Base-by-base conservation (phyloP, 2,329 filamentous ascomycete genomes). In the Cladosporium sp. region DNA sequence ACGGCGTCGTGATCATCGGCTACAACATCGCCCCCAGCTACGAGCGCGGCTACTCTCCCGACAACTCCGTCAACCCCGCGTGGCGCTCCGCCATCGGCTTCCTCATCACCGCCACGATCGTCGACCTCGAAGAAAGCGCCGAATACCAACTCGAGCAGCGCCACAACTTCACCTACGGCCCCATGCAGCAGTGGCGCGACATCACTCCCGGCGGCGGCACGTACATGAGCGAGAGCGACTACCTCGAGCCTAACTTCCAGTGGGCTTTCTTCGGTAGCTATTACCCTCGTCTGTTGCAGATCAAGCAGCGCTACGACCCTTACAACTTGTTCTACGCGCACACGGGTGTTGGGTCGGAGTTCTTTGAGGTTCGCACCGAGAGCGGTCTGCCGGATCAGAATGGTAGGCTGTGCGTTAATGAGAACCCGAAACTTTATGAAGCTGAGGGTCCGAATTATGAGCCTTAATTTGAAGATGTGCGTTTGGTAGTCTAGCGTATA, bases 201-300 rank as follows among this genome's bases (percentile, higher is more conserved):
- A 58, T 78, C n/a, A 66, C 70, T 4, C 63, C 73, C 63, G 17
- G 69, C 63, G 24, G 69, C 65, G 30, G 70, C 15, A 66, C 70
- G 4, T 78, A 77, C 56, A 55, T 75, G 51, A 77, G 74, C 54
- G 74, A 76, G 58, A 76, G 71, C 45, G 51, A 67, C 49, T 52
- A 60, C 3, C 59, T 66, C 24, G 66, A 68, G 49, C 58, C 61
- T 13, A 56, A 63, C 15, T 55, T 54, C 20, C 56, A 59, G 11
- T 63, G 63, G 50, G 54, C 55, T 27, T 69, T 67, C 44, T 61
- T 57, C 15, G 59, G 57, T 8, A 55, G 52, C 2, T 65, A 66
- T 48, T 34, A 68, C 17, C 47, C 56, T 34, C 58, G 50, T 40
- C 36, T 68, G 42, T 58, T 66, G 47, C 17, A 47, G 27, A 61